A percentile compares a stretch with the other conserved stretches of the same genome.
These are phyloP conservation scores for Mucor lusitanicus DNA, from an alignment of 371 early-diverging fungal genomes.

Conservation along the genomic window DNA sequence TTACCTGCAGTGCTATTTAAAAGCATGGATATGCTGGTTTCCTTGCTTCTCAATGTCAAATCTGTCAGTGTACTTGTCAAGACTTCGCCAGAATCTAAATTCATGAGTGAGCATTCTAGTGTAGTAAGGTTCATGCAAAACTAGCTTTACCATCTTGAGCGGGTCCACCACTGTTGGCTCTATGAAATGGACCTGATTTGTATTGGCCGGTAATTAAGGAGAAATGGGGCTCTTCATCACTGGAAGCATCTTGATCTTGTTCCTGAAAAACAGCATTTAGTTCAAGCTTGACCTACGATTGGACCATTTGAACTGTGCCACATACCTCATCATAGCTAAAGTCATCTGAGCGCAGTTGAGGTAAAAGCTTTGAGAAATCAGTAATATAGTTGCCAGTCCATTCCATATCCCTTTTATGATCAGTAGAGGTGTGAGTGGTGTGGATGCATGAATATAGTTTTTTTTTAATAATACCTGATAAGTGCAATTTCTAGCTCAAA, in stretches of 20 bases:
- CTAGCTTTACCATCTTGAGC: conserved; percentile 24
- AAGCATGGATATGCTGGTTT: conserved; percentile 64
- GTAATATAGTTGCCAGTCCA: conserved; percentile 82
- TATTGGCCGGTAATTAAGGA: conserved; percentile 88
- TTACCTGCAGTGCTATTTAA: conserved; percentile 80
- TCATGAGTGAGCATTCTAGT: background rate
- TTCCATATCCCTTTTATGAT: conserved; percentile 47
- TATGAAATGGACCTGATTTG: conserved; percentile 55
- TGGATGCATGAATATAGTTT: background rate
- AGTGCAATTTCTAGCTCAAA: conserved; percentile 87
- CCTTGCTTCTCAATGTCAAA: conserved; percentile 58
- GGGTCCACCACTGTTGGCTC: conserved; percentile 17
- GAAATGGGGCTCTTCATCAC: conserved; percentile 82
- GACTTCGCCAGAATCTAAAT: conserved; percentile 20
- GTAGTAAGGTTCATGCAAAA: background rate
- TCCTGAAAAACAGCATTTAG: conserved; percentile 19
- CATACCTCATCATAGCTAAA: conserved; percentile 47
- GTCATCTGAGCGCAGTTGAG: conserved; percentile 44
- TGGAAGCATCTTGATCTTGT: conserved; percentile 48
- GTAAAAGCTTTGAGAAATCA: conserved; percentile 68
- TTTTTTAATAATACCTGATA: conserved; percentile 41
- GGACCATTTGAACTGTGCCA: background rate
- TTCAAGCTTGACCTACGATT: background rate
- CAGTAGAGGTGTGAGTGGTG: background rate
- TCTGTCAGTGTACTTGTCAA: conserved; percentile 49